phyloP scores from a whole-genome alignment of 345 rosid genomes.

The Capsella bursapastoris region DNA sequence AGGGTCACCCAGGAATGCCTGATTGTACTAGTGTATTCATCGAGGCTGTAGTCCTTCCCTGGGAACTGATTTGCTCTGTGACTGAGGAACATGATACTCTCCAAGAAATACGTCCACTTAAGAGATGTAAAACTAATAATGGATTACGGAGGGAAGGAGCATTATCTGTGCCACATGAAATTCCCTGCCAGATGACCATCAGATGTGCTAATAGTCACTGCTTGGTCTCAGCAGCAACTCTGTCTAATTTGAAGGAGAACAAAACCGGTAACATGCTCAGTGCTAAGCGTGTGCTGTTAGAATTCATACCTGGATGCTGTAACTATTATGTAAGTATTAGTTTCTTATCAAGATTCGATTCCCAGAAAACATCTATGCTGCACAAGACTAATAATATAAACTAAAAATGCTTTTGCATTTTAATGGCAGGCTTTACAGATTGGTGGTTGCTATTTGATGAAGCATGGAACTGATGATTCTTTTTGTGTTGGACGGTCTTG shows the following conservation, averaged over 20 bases:
- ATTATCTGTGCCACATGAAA: constrained; percentile 35
- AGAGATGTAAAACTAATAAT: constrained; percentile 54
- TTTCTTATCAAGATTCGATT: constrained; percentile 13
- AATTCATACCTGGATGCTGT: constrained; percentile 50
- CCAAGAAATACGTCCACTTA: constrained; percentile 49
- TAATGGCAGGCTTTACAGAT: constrained; percentile 70
- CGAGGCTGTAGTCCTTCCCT: constrained; percentile 78
- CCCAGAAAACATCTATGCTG: neutral
- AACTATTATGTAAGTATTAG: constrained; percentile 39
- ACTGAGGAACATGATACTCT: constrained; percentile 45
- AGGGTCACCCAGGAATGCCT: constrained; percentile 49
- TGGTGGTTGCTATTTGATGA: constrained; percentile 70
- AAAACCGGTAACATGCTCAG: constrained; percentile 45
- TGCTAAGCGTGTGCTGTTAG: constrained; percentile 62
- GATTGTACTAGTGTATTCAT: constrained; percentile 52
- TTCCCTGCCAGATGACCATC: constrained; percentile 61
- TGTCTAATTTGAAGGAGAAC: constrained; percentile 46
- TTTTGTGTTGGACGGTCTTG: constrained; percentile 49
- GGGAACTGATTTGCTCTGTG: constrained; percentile 64
- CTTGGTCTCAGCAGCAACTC: constrained; percentile 48
- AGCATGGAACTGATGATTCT: constrained; percentile 56
- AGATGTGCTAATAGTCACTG: constrained; percentile 45
- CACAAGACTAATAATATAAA: constrained; percentile 6
- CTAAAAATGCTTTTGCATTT: constrained; percentile 19
- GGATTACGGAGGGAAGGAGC: constrained; percentile 28